A percentile compares a stretch with the other conserved stretches of the same genome.
These are phyloP conservation scores for Herpetospermum pedunculosum DNA, from an alignment of 306 rosid genomes.

Conservation along the genomic window DNA sequence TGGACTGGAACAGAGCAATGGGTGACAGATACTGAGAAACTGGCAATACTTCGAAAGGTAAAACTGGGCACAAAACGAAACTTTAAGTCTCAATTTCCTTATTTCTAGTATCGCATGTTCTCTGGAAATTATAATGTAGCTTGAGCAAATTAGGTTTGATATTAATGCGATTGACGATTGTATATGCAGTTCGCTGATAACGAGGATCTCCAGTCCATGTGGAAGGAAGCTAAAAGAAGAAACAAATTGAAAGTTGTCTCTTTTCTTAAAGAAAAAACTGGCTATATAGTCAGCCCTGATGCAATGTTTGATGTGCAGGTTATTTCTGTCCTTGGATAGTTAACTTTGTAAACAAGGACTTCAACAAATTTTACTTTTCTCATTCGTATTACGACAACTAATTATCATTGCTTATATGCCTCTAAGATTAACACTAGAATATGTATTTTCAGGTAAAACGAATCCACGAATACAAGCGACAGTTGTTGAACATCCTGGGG, in stretches of 20 bases:
- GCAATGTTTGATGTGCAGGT: slow-evolving; percentile 96
- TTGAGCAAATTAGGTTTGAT: neutral
- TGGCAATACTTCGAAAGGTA: slow-evolving; percentile 30
- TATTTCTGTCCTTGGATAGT: neutral
- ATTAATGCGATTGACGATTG: neutral
- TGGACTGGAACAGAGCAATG: slow-evolving; percentile 85
- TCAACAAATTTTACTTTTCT: neutral
- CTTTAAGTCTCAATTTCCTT: neutral
- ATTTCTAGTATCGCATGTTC: neutral
- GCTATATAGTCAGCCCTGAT: slow-evolving; percentile 80
- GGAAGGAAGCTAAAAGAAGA: slow-evolving; percentile 69
- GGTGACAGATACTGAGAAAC: slow-evolving; percentile 69
- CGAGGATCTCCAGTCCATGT: slow-evolving; percentile 67
- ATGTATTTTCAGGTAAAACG: slow-evolving; percentile 57
- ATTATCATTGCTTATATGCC: neutral
- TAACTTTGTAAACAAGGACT: neutral
- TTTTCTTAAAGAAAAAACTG: slow-evolving; percentile 65
- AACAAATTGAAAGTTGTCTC: slow-evolving; percentile 75
- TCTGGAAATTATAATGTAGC: neutral
- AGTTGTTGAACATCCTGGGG: slow-evolving; percentile 73
- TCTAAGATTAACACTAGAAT: neutral
- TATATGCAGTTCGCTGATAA: slow-evolving; percentile 57
- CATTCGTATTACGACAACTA: neutral
- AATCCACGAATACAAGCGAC: slow-evolving; percentile 93
- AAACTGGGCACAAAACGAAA: neutral